Evolutionary conservation across 2,329 filamentous ascomycete species (phyloP), one percentile per base, ranked within the genome.

Genomic region (Fusarium verticillioides): DNA sequence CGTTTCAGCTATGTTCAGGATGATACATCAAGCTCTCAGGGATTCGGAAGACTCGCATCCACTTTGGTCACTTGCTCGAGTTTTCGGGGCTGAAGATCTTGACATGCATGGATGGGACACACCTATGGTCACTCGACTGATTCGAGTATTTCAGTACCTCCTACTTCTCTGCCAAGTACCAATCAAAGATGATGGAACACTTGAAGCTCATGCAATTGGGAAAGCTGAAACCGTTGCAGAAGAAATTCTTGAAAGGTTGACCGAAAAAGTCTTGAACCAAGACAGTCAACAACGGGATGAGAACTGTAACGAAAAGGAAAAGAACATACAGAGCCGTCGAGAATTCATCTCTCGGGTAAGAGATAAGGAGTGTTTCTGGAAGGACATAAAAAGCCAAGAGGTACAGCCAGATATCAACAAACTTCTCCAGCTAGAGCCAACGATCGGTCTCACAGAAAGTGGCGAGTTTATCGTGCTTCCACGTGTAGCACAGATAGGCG

Each of bases 301-400:
- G 12, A 3, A 10, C 30, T 1, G 7, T 2, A 28, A 26, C 1
- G 21, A 9, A 23, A 15, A 37, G 0, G 23, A 32, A 8, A 39
- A 1, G 0, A 34, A 2, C 7, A 6, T 3, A 1, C 4, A 21
- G 9, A 15, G 3, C 16, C 32, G 1, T 4, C 21, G 10, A 44
- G 13, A 62, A 2, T 3, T 62, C 2, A 13, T 59, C 1, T 39
- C 8, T 26, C 40, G 4, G n/a, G 19, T 49, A 5, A 21, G 30
- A 42, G 23, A 63, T 1, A 39, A 7, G 1, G 5, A 19, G 0
- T 47, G 34, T 16, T 49, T 60, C 9, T 30, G 23, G 30, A 4
- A 16, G 7, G 6, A 16, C 5, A 23, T 30, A 2, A 2, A n/a
- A 0, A 16, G 39, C 1, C 4, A 11, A 36, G 5, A n/a, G 4